phyloP scores from a whole-genome alignment of 768 basidiomycete genomes.

The Auriscalpium vulgare region DNA sequence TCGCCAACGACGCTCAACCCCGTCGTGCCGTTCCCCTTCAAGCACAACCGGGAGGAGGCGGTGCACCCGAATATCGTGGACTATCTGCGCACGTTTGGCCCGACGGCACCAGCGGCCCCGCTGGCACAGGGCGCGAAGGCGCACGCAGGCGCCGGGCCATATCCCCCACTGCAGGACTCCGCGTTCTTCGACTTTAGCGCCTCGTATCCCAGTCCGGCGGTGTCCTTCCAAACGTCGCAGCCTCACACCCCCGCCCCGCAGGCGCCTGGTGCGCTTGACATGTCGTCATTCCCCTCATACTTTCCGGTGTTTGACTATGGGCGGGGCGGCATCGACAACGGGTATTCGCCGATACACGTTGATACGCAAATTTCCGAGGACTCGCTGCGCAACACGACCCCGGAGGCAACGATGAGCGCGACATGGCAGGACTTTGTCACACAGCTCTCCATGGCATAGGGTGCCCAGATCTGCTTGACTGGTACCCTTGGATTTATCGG shows the following conservation, averaged over 20 bases:
- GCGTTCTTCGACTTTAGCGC: conserved; percentile 8
- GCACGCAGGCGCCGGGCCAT: not conserved
- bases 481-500: too few relatives aligned
- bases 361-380: conserved; percentile 3
- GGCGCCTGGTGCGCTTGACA: conserved; percentile 1
- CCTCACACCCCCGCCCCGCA: conserved; percentile 6
- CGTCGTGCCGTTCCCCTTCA: conserved; percentile 61
- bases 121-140: not conserved
- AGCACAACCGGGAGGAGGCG: conserved; percentile 38
- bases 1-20: conserved; percentile 70
- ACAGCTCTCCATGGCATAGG: conserved; percentile 20
- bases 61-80: conserved; percentile 59
- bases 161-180: not conserved
- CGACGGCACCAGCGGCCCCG: conserved; percentile 3
- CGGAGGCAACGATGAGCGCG: conserved; percentile 20
- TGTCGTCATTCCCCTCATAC: conserved; percentile 11
- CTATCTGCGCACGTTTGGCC: conserved; percentile 57
- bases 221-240: not conserved
- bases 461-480: not conserved
- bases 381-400: conserved; percentile 24
- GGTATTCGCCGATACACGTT: conserved; percentile 11
- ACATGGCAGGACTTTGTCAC: conserved; percentile 25
- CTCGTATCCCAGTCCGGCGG: conserved; percentile 10
- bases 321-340: not conserved
- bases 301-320: conserved; percentile 14